Base-by-base conservation (phyloP, 768 basidiomycete species). In the Cubamyces sp. region DNA sequence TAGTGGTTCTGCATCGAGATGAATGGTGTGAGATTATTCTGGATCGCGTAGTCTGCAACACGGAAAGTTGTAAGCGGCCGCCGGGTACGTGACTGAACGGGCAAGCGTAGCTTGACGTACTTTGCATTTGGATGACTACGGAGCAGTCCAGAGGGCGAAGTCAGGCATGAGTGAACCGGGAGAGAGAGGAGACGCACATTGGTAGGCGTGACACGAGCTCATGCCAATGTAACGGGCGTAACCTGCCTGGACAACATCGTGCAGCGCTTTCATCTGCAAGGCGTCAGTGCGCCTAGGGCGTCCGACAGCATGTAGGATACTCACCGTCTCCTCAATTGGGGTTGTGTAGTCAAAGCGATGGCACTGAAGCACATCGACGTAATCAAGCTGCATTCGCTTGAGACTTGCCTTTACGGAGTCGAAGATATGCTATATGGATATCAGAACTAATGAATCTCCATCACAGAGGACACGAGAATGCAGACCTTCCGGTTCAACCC, bases 1-100 rank as follows among this genome's bases (percentile, higher is more conserved):
- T 87, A 81, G 61, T 83, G 80, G 71, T 87, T 85, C 71, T 87
- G 86, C 86, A 87, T 87, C 15, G 82, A 82, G 72, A 86, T 82
- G 73, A 87, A 86, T 4, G 80, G 82, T 5, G 81, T 82, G 37
- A 75, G 68, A 41, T 73, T 72, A 66, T 80, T 59, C 15, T 42
- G 62, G 64, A 72, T 70, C 4, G 79, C 79, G 62, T 80, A 81
- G 66, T 76, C 76, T 78, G 49, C 9, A 5, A 14, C n/a, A 11
- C 34, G 28, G 28, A 19, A 9, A 23, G 42, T 41, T 26, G n/a
- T 51, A 34, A 39, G 40, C 34, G n/a, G n/a, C n/a, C n/a, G n/a
- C n/a, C 25, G 49, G 30, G 5, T 4, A 19, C 6, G 25, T 34
- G 12, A 54, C 68, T 25, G 55, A 9, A 5, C 11, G 34, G 6